Evolutionary conservation across 129 eudicot genomes (phyloP), one percentile per base, ranked within the genome.

Genomic region (Glebionis coronaria): DNA sequence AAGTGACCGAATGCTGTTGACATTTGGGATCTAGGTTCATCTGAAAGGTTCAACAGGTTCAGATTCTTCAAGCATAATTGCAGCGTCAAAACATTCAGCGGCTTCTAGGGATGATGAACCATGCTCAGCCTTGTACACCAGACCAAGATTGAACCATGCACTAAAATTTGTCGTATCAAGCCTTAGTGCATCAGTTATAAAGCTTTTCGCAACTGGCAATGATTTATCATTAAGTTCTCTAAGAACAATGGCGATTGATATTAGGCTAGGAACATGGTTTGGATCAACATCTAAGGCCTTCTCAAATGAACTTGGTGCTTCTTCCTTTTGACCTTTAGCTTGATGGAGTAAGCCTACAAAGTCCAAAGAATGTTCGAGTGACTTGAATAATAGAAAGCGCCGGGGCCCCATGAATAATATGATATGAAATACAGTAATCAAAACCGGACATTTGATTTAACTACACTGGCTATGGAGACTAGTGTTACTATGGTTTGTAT

Each of bases 131-230:
- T 73, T 85, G 78, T 83, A 83, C 12, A 92, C 76, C 67, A 88
- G 63, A 10, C 96, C 98, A 70, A 92, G 98, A 81, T 84, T 84
- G 65, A 83, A 83, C 98, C 96, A 92, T 8, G 98, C 98, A 12
- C 74, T 52, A 11, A 82, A 72, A 58, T 82, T 88, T 44, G 92
- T 82, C 73, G 95, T 75, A 27, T 88, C 97, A 40, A 88, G 78
- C 69, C 86, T 75, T 69, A 88, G 31, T 11, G 98, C 98, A 53
- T 92, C 95, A 0, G 83, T 83, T 56, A 88, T 57, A 72, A 92
- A 88, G 87, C 96, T 83, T 84, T 87, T 92, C 8, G 78, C 91
- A 15, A 84, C 82, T 2, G 98, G 89, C 42, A 70, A 3, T 20
- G 98, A 84, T 60, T 28, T 85, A 27, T 79, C 74, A 44, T 73